These are phyloP conservation scores for Aspergillus calidoustus DNA, from an alignment of 2,329 filamentous ascomycete genomes.

Conservation along the genomic window DNA sequence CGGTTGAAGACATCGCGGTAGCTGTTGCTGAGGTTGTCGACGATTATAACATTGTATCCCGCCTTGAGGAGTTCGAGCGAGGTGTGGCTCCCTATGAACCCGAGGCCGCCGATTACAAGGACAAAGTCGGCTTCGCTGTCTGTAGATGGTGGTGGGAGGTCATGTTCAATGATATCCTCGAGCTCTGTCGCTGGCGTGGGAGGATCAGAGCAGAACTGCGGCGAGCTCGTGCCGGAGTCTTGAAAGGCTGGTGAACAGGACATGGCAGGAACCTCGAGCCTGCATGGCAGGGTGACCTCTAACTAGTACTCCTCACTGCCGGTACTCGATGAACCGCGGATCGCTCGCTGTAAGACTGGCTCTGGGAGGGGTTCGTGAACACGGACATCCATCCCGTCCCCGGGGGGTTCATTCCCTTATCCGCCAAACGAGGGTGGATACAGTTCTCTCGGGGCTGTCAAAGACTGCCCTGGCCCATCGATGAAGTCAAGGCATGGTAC, in stretches of 20 bases:
- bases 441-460: not conserved
- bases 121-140: slow-evolving; percentile 40
- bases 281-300: not conserved
- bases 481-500: not conserved
- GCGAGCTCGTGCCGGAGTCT: slow-evolving; percentile 8
- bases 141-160: not conserved
- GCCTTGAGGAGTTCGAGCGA: slow-evolving; percentile 43
- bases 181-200: slow-evolving; percentile 16
- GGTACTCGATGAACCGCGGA: not conserved
- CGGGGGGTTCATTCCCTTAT: not conserved
- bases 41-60: slow-evolving; percentile 43
- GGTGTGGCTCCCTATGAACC: slow-evolving; percentile 47
- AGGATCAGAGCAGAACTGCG: slow-evolving; percentile 14
- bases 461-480: not conserved
- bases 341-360: not conserved
- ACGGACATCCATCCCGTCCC: not conserved
- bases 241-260: not conserved
- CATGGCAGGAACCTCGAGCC: slow-evolving; percentile 1
- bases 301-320: not conserved
- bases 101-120: slow-evolving; percentile 45
- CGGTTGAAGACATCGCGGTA: slow-evolving; percentile 38
- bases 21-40: slow-evolving; percentile 45
- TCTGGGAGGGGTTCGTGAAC: not conserved
- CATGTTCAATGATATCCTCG: slow-evolving; percentile 12
- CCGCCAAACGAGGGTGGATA: not conserved